Evolutionary conservation across 345 rosid genomes (phyloP).

Genomic region (Gossypium longicalyx): DNA sequence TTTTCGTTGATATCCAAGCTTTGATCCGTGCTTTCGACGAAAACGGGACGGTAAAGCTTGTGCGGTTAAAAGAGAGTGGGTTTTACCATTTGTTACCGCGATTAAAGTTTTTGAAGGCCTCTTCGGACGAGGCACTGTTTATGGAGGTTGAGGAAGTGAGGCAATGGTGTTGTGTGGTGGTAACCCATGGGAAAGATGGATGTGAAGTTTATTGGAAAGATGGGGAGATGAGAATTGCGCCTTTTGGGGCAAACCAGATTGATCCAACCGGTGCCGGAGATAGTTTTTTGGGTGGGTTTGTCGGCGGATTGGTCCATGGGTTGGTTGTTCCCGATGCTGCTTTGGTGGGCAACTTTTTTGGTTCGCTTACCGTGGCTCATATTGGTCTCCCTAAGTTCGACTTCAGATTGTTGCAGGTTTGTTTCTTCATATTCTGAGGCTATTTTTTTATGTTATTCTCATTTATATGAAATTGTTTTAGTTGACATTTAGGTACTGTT

Average conservation of each 20-base stretch:
- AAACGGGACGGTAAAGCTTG: slow-evolving; percentile 59
- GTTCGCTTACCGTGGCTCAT: slow-evolving; percentile 84
- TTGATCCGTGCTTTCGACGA: slow-evolving; percentile 72
- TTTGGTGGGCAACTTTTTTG: slow-evolving; percentile 81
- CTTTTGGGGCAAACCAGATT: slow-evolving; percentile 64
- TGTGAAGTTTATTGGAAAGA: slow-evolving; percentile 56
- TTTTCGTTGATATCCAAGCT: slow-evolving; percentile 80
- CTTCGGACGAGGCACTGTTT: slow-evolving; percentile 72
- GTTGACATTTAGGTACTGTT: slow-evolving; percentile 1
- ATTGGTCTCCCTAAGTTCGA: slow-evolving; percentile 82
- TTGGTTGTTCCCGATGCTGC: slow-evolving; percentile 89
- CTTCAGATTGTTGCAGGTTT: slow-evolving; percentile 60
- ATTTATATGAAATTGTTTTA: neutral
- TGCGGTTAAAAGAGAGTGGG: slow-evolving; percentile 52
- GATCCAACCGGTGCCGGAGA: slow-evolving; percentile 99
- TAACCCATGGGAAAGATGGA: slow-evolving; percentile 84
- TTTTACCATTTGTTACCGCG: slow-evolving; percentile 53
- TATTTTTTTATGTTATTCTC: neutral
- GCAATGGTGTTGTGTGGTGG: slow-evolving; percentile 74
- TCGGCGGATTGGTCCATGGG: slow-evolving; percentile 69
- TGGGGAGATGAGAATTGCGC: slow-evolving; percentile 45
- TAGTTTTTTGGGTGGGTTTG: slow-evolving; percentile 81
- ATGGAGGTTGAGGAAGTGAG: slow-evolving; percentile 82
- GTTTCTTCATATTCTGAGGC: neutral
- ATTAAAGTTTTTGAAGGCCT: slow-evolving; percentile 77